phyloP scores from a whole-genome alignment of 192 early-diverging fungal species.

The Coemansia sp. region DNA sequence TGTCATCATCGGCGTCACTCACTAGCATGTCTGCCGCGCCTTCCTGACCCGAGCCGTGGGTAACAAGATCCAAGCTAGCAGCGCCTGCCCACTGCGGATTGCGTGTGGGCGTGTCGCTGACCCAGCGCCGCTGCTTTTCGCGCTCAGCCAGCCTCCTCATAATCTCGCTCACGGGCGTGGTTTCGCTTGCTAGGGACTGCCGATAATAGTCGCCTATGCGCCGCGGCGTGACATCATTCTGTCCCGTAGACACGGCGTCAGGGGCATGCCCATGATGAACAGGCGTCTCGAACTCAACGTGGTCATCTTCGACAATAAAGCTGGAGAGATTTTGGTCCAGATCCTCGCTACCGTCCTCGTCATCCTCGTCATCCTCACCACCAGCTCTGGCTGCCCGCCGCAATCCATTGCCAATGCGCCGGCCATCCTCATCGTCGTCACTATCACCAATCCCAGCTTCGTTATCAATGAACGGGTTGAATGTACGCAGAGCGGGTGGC shows the following conservation, averaged over 20 bases:
- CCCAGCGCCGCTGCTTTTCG: conserved; percentile 50
- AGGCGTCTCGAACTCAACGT: conserved; percentile 47
- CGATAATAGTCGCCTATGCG: conserved; percentile 46
- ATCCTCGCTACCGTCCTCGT: conserved; percentile 40
- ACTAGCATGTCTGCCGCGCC: background rate
- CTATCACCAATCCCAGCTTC: conserved; percentile 49
- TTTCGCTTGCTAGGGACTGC: conserved; percentile 27
- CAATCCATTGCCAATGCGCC: background rate
- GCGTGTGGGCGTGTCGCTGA: conserved; percentile 44
- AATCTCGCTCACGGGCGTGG: conserved; percentile 45
- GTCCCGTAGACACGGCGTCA: background rate
- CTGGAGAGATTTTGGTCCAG: conserved; percentile 49
- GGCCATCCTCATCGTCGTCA: conserved; percentile 25
- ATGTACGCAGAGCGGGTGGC: conserved; percentile 11
- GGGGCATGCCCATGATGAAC: background rate
- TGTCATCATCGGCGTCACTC: conserved; percentile 13
- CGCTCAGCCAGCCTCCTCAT: conserved; percentile 48
- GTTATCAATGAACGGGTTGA: conserved; percentile 40
- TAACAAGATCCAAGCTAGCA: background rate
- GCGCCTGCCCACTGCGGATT: background rate
- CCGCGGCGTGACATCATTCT: conserved; percentile 17
- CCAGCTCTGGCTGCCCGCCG: conserved; percentile 1
- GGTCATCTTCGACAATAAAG: conserved; percentile 52
- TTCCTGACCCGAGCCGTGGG: conserved; percentile 5
- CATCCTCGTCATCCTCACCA: conserved; percentile 28